Conservation (phyloP, 441 rosid species). For the Adansonia grandidieri region DNA sequence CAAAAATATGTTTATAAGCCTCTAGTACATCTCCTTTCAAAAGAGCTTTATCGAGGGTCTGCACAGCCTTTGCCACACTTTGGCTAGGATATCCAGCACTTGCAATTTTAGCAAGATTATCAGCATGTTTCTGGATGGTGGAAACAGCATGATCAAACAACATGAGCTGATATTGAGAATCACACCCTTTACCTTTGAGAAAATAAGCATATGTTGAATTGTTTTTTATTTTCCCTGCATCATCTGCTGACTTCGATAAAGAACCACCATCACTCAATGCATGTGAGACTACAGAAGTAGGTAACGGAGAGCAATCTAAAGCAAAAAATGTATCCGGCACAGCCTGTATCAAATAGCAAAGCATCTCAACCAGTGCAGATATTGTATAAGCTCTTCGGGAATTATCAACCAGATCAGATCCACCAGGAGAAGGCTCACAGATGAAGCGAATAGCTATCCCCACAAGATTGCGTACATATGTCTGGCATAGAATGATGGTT, state of each 20-base stretch:
- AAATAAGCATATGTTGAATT: conserved; percentile 55
- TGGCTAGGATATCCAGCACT: conserved; percentile 71
- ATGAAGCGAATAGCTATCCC: conserved; percentile 81
- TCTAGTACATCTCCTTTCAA: conserved; percentile 74
- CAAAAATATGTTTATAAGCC: conserved; percentile 77
- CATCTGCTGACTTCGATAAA: conserved; percentile 72
- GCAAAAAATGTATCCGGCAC: conserved; percentile 98
- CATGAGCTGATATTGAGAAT: conserved; percentile 71
- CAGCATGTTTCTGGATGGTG: conserved; percentile 74
- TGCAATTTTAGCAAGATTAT: conserved; percentile 78
- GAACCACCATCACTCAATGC: conserved; percentile 73
- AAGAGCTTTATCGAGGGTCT: conserved; percentile 88
- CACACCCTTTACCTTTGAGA: conserved; percentile 68
- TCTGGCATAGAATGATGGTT: conserved; percentile 82
- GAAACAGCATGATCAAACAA: conserved; percentile 76
- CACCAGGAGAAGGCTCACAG: conserved; percentile 86
- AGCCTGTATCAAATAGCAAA: conserved; percentile 88
- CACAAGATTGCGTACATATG: conserved; percentile 82
- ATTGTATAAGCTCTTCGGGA: conserved; percentile 93
- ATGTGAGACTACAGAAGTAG: conserved; percentile 72
- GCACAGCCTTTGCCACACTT: conserved; percentile 85
- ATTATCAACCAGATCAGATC: conserved; percentile 95
- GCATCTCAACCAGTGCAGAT: conserved; percentile 91
- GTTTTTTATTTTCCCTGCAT: conserved; percentile 63
- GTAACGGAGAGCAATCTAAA: conserved; percentile 94